Evolutionary conservation across 2,329 filamentous ascomycete genomes (phyloP).

Genomic region (Colletotrichum orchidophilum): DNA sequence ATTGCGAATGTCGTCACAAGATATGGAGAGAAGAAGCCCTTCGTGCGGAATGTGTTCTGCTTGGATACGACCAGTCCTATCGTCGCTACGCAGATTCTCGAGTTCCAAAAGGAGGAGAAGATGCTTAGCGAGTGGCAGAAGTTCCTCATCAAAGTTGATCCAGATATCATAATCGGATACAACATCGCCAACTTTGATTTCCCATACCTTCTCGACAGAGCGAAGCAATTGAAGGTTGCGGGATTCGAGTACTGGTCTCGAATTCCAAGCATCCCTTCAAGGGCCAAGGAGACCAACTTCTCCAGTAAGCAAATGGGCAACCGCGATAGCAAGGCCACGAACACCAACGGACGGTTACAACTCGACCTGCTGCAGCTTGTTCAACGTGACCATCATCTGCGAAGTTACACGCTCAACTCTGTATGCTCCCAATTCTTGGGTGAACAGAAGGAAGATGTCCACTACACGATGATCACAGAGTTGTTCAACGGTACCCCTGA

Average conservation of each 20-base stretch:
- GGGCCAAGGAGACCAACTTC: conserved; percentile 83
- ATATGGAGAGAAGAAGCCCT: conserved; percentile 95
- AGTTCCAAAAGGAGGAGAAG: conserved; percentile 81
- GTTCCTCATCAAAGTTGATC: conserved; percentile 89
- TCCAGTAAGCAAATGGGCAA: conserved; percentile 99
- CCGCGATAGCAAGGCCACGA: conserved; percentile 92
- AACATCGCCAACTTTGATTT: conserved; percentile 99
- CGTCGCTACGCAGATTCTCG: conserved; percentile 91
- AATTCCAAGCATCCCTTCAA: conserved; percentile 75
- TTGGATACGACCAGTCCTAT: conserved; percentile 92
- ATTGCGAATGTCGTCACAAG: conserved; percentile 96
- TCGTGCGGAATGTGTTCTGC: conserved; percentile 96
- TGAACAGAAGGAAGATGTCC: conserved; percentile 98
- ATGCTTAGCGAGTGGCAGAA: conserved; percentile 95
- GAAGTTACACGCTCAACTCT: conserved; percentile 97
- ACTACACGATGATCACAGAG: conserved; percentile 99
- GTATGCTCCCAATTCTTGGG: conserved; percentile 94
- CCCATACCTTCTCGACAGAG: conserved; percentile 90
- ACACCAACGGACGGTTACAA: conserved; percentile 92
- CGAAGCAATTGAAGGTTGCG: conserved; percentile 80
- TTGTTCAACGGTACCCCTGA: conserved; percentile 96
- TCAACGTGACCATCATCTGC: conserved; percentile 91
- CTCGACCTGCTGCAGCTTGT: conserved; percentile 94
- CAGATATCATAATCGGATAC: conserved; percentile 98
- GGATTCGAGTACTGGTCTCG: conserved; percentile 91